phyloP scores from a whole-genome alignment of 108 stramenopile genomes.

The Nitzschia sp. region DNA sequence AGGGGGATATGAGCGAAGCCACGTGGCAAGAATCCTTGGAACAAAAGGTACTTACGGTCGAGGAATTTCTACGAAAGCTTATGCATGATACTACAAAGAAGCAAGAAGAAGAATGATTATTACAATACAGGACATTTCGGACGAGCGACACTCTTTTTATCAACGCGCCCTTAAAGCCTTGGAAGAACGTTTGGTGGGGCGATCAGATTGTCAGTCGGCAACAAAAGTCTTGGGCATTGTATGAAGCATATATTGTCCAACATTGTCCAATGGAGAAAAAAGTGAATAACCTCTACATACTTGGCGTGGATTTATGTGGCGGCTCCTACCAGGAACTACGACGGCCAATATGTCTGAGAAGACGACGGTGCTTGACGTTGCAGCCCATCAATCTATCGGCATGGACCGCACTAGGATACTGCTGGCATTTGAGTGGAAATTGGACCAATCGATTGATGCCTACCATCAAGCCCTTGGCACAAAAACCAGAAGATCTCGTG shows the following conservation, averaged over 20 bases:
- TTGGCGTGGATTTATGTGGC: constrained; percentile 46
- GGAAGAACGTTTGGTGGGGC: constrained; percentile 53
- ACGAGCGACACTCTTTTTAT: constrained; percentile 62
- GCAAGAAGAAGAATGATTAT: no score
- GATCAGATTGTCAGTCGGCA: constrained; percentile 40
- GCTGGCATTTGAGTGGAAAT: constrained; percentile 65
- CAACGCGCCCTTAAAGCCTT: constrained; percentile 67
- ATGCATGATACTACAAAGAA: no score
- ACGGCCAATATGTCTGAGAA: neutral
- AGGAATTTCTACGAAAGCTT: no score
- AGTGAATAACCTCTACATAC: constrained; percentile 69
- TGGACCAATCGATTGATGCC: constrained; percentile 79
- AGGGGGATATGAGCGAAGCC: no score
- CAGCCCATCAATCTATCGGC: constrained; percentile 58
- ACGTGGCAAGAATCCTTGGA: no score
- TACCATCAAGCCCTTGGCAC: constrained; percentile 86
- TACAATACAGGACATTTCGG: constrained; percentile 68
- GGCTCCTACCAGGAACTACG: constrained; percentile 16
- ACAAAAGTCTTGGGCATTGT: constrained; percentile 36
- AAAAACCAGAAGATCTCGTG: constrained; percentile 92
- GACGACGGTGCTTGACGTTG: constrained; percentile 54
- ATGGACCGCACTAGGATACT: constrained; percentile 86
- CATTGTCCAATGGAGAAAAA: neutral
- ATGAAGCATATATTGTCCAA: neutral
- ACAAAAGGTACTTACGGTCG: no score